Conservation (phyloP, 2,329 filamentous ascomycete genomes). For the Chaetomium sp. region DNA sequence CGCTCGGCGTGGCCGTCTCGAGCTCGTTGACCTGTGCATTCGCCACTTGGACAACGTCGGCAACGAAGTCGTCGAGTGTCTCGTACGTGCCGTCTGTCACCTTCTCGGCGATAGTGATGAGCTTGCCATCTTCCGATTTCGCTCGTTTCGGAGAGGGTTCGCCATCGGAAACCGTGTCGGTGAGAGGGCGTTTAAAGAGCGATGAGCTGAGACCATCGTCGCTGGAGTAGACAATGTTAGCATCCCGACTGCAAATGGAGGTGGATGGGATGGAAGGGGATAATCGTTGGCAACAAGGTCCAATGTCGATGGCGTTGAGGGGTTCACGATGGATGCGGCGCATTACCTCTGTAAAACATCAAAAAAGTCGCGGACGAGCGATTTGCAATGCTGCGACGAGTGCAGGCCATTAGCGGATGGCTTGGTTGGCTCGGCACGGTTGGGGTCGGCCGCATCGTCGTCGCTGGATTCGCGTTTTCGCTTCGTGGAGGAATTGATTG, state of each 20-base stretch:
- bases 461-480: constrained; percentile 52
- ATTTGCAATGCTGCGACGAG: constrained; percentile 28
- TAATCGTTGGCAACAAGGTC: background rate
- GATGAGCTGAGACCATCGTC: constrained; percentile 45
- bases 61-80: constrained; percentile 58
- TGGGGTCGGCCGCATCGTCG: constrained; percentile 27
- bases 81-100: constrained; percentile 46
- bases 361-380: constrained; percentile 37
- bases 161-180: constrained; percentile 36
- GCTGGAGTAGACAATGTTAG: constrained; percentile 31
- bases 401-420: constrained; percentile 23
- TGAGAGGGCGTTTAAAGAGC: constrained; percentile 49
- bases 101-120: constrained; percentile 48
- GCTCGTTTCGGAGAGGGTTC: constrained; percentile 56
- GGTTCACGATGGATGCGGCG: constrained; percentile 8
- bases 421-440: constrained; percentile 26
- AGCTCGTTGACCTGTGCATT: constrained; percentile 41
- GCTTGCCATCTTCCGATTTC: constrained; percentile 43
- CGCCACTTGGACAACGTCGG: constrained; percentile 40
- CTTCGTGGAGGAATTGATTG: constrained; percentile 36
- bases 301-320: constrained; percentile 1
- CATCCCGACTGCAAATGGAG: constrained; percentile 5
- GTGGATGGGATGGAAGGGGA: constrained; percentile 14
- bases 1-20: constrained; percentile 28
- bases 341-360: constrained; percentile 38